A percentile compares a stretch with the other conserved stretches of the same genome.
Evolutionary conservation across 805 yeast genomes (phyloP).

Genomic region (Saturnispora diversa): DNA sequence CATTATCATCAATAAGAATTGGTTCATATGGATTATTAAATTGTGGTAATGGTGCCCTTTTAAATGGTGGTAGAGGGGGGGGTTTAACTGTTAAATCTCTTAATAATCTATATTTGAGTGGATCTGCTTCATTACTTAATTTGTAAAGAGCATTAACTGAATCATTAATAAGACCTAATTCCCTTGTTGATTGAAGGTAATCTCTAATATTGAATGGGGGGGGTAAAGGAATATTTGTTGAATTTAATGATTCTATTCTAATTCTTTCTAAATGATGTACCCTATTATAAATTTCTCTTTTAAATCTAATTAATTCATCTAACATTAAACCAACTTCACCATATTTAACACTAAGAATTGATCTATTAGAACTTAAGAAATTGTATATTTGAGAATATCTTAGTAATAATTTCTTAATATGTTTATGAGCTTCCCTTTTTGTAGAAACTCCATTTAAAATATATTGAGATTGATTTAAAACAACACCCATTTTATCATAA

Average conservation of each 20-base stretch:
- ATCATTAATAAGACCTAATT: slow-evolving; percentile 10
- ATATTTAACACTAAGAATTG: slow-evolving; percentile 1
- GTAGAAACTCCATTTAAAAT: not conserved
- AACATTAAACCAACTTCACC: slow-evolving; percentile 8
- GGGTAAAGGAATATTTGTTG: not conserved
- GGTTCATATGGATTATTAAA: not conserved
- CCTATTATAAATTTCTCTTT: slow-evolving; percentile 5
- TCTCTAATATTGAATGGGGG: not conserved
- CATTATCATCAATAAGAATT: slow-evolving; percentile 7
- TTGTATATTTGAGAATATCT: slow-evolving; percentile 7
- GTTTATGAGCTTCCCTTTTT: not conserved
- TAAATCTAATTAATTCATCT: slow-evolving; percentile 4
- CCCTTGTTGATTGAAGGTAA: slow-evolving; percentile 1
- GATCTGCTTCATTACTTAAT: slow-evolving; percentile 4
- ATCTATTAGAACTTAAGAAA: not conserved
- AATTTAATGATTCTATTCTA: slow-evolving; percentile 3
- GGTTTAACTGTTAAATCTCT: slow-evolving; percentile 9
- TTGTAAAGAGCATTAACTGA: slow-evolving; percentile 10
- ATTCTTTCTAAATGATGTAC: slow-evolving; percentile 6
- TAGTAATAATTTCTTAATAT: slow-evolving; percentile 3
- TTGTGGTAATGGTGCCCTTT: slow-evolving; percentile 2
- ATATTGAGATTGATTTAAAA: not conserved
- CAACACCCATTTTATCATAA: slow-evolving; percentile 4
- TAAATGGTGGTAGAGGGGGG: slow-evolving; percentile 7
- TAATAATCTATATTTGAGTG: slow-evolving; percentile 1